These are phyloP conservation scores for Fibroporia radiculosa DNA, from an alignment of 768 basidiomycete species.

Conservation along the genomic window DNA sequence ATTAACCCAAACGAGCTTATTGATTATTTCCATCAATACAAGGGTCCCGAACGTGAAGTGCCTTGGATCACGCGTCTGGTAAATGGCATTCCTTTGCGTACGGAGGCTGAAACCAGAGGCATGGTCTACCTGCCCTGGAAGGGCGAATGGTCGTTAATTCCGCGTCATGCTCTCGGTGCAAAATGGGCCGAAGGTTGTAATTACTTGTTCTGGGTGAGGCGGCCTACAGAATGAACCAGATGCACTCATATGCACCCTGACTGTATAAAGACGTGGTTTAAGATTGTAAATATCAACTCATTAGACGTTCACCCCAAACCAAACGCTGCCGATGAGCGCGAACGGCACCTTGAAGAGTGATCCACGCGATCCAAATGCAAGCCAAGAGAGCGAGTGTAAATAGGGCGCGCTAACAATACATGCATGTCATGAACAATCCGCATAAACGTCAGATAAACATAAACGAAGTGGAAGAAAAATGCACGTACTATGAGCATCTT, in stretches of 20 bases:
- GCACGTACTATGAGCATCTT: slow-evolving; percentile 48
- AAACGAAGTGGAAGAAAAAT: not conserved
- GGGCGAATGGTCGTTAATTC: slow-evolving; percentile 62
- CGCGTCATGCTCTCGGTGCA: slow-evolving; percentile 38
- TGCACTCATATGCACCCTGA: not conserved
- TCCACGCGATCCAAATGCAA: slow-evolving; percentile 53
- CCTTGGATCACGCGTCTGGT: slow-evolving; percentile 55
- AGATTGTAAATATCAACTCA: slow-evolving; percentile 38
- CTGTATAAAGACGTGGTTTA: not conserved
- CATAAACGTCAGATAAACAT: not conserved
- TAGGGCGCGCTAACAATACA: slow-evolving; percentile 23
- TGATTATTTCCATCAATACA: slow-evolving; percentile 67
- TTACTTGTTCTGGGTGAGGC: slow-evolving; percentile 85
- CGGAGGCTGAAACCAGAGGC: slow-evolving; percentile 74
- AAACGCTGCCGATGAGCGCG: slow-evolving; percentile 67
- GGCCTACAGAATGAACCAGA: slow-evolving; percentile 32
- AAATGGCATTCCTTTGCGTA: slow-evolving; percentile 44
- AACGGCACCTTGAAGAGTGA: slow-evolving; percentile 58
- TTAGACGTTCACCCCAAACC: slow-evolving; percentile 74
- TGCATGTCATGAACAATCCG: not conserved
- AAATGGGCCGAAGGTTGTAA: slow-evolving; percentile 48
- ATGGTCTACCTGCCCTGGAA: slow-evolving; percentile 68
- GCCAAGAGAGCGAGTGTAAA: slow-evolving; percentile 51
- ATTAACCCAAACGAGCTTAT: slow-evolving; percentile 82
- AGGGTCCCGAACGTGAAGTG: slow-evolving; percentile 12